phyloP scores from a whole-genome alignment of 2,329 filamentous ascomycete genomes.

The Phialophora verrucosa region DNA sequence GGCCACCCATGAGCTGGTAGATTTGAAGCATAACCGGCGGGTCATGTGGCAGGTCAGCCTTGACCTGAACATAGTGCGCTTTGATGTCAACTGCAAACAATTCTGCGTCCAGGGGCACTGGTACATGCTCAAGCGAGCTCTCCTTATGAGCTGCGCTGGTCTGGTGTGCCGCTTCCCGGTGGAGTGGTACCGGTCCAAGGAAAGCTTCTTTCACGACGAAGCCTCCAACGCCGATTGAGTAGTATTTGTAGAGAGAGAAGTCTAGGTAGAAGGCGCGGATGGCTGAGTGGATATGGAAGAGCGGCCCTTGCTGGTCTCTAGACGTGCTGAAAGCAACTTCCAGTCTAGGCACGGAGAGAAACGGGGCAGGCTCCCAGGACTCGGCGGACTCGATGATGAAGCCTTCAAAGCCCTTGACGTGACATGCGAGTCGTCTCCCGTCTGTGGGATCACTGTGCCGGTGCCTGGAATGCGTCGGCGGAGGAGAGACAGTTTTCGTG shows the following conservation, averaged over 20 bases:
- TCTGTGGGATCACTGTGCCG: slow-evolving; percentile 61
- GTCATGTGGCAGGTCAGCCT: slow-evolving; percentile 84
- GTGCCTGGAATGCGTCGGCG: slow-evolving; percentile 53
- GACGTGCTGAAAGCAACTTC: slow-evolving; percentile 84
- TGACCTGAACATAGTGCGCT: slow-evolving; percentile 80
- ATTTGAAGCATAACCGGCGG: slow-evolving; percentile 91
- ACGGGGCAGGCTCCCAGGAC: slow-evolving; percentile 82
- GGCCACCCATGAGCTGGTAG: slow-evolving; percentile 79
- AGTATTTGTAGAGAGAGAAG: slow-evolving; percentile 93
- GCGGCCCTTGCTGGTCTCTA: slow-evolving; percentile 83
- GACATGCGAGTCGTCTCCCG: slow-evolving; percentile 79
- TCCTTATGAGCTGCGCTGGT: slow-evolving; percentile 35
- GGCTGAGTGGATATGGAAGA: slow-evolving; percentile 84
- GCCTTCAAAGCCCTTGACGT: slow-evolving; percentile 82
- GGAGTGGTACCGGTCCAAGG: slow-evolving; percentile 40
- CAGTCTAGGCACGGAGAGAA: slow-evolving; percentile 82
- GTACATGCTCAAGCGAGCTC: slow-evolving; percentile 33
- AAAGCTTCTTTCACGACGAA: slow-evolving; percentile 77
- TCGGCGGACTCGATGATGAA: slow-evolving; percentile 89
- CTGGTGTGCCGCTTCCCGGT: slow-evolving; percentile 13
- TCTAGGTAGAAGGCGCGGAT: slow-evolving; percentile 79
- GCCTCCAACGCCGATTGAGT: slow-evolving; percentile 80
- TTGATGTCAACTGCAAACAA: slow-evolving; percentile 82
- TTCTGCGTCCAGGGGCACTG: slow-evolving; percentile 56
- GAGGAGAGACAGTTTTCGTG: slow-evolving; percentile 57